These are phyloP conservation scores for Pestalotiopsis sp. DNA, from an alignment of 2,329 filamentous ascomycete species.

Conservation along the genomic window DNA sequence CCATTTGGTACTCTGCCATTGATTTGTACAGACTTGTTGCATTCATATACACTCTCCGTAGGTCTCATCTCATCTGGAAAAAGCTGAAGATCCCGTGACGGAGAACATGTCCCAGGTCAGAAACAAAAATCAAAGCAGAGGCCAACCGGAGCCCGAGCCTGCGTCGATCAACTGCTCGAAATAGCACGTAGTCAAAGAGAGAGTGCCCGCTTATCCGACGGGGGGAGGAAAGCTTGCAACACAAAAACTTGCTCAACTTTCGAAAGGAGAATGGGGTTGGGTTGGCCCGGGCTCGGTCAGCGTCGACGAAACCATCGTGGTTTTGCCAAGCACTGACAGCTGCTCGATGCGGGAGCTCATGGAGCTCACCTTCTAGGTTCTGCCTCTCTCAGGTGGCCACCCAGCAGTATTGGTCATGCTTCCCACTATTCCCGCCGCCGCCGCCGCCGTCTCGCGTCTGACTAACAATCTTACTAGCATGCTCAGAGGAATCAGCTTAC, in stretches of 20 bases:
- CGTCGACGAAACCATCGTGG: neutral
- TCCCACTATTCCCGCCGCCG: too few species aligned
- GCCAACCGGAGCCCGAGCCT: neutral
- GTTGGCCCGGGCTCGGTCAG: neutral
- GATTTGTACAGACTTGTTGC: neutral
- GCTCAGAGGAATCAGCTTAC: too few species aligned
- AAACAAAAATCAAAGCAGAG: neutral
- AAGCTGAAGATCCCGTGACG: neutral
- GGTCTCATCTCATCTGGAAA: neutral
- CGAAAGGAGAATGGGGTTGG: too few species aligned
- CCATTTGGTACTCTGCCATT: neutral
- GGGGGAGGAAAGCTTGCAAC: neutral
- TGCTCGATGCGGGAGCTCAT: neutral
- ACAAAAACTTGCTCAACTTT: too few species aligned
- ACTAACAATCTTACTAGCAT: too few species aligned
- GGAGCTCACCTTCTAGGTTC: too few species aligned
- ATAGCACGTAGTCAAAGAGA: neutral
- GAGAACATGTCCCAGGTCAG: neutral
- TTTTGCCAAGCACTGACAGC: neutral
- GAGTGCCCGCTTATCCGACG: neutral
- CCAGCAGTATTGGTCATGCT: too few species aligned
- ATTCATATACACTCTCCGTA: neutral
- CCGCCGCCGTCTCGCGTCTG: too few species aligned
- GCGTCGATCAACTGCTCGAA: neutral
- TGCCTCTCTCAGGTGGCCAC: too few species aligned